Evolutionary conservation across 2,329 filamentous ascomycete species (phyloP).

Genomic region (Fusarium sp.): DNA sequence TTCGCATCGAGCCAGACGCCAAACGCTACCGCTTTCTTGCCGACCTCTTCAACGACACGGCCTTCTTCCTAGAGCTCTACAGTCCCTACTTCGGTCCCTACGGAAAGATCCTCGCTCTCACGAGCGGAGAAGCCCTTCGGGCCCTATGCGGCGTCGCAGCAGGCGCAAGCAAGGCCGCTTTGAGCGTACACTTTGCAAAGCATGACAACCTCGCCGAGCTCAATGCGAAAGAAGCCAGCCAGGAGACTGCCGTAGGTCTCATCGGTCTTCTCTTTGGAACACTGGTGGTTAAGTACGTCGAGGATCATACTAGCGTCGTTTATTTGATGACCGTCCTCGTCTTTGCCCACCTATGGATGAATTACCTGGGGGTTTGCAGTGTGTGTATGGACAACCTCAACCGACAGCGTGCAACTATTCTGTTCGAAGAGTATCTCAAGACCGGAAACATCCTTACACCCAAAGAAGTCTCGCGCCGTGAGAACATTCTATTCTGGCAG

Average conservation of each 20-base stretch:
- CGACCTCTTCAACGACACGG: slow-evolving; percentile 88
- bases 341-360: slow-evolving; percentile 81
- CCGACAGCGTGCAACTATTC: slow-evolving; percentile 83
- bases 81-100: slow-evolving; percentile 75
- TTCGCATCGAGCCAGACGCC: slow-evolving; percentile 87
- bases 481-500: slow-evolving; percentile 68
- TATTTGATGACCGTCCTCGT: slow-evolving; percentile 76
- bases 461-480: slow-evolving; percentile 70
- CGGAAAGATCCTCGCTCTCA: slow-evolving; percentile 62
- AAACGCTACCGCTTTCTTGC: slow-evolving; percentile 90
- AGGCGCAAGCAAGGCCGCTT: slow-evolving; percentile 86
- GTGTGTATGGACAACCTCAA: slow-evolving; percentile 89
- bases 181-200: slow-evolving; percentile 91
- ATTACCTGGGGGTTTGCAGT: slow-evolving; percentile 84
- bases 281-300: slow-evolving; percentile 80
- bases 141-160: slow-evolving; percentile 89
- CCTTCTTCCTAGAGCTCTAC: slow-evolving; percentile 86
- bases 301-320: slow-evolving; percentile 78
- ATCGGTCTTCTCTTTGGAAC: slow-evolving; percentile 88
- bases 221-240: slow-evolving; percentile 94
- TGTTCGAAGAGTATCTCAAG: slow-evolving; percentile 70
- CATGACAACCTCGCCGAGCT: slow-evolving; percentile 90
- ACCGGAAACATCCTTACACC: slow-evolving; percentile 69
- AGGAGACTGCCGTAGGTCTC: slow-evolving; percentile 92
- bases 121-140: slow-evolving; percentile 62